Conservation (phyloP, 202 grass and related monocot genomes). For the Zizania palustris region DNA sequence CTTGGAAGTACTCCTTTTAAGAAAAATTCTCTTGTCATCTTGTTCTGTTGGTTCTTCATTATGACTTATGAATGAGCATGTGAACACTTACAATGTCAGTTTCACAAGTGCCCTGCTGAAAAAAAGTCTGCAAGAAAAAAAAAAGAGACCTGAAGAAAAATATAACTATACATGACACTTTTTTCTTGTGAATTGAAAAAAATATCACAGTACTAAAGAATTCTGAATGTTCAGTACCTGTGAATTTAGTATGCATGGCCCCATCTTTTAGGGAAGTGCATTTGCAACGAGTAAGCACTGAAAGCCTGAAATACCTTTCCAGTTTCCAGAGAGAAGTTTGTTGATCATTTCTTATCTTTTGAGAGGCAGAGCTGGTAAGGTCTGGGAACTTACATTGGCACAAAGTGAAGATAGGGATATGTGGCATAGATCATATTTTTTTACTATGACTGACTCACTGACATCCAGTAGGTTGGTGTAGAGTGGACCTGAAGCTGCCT, state of each 20-base stretch:
- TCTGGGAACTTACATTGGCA: neutral
- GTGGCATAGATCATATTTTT: slow-evolving; percentile 32
- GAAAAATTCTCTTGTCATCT: slow-evolving; percentile 39
- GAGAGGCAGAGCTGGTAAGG: neutral
- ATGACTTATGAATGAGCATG: slow-evolving; percentile 21
- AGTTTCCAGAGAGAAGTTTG: slow-evolving; percentile 1
- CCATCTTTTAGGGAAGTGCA: slow-evolving; percentile 13
- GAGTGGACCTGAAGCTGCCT: slow-evolving; percentile 45
- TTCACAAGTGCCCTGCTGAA: slow-evolving; percentile 30
- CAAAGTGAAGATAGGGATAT: too few species aligned
- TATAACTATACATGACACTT: neutral
- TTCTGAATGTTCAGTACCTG: too few species aligned
- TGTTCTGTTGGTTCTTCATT: slow-evolving; percentile 37
- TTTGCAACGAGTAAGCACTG: neutral
- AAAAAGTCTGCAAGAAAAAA: neutral
- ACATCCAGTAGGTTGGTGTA: slow-evolving; percentile 44
- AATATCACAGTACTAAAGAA: neutral
- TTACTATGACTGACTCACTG: slow-evolving; percentile 11
- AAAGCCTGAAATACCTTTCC: slow-evolving; percentile 24
- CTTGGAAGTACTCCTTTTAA: slow-evolving; percentile 45
- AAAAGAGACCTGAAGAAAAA: neutral
- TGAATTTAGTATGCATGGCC: too few species aligned
- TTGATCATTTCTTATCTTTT: neutral
- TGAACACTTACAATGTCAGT: slow-evolving; percentile 5
- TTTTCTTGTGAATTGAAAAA: slow-evolving; percentile 16